Evolutionary conservation across 1,284 basidiomycete species (phyloP).

Genomic region (Apiotrichum mycotoxinovorans): DNA sequence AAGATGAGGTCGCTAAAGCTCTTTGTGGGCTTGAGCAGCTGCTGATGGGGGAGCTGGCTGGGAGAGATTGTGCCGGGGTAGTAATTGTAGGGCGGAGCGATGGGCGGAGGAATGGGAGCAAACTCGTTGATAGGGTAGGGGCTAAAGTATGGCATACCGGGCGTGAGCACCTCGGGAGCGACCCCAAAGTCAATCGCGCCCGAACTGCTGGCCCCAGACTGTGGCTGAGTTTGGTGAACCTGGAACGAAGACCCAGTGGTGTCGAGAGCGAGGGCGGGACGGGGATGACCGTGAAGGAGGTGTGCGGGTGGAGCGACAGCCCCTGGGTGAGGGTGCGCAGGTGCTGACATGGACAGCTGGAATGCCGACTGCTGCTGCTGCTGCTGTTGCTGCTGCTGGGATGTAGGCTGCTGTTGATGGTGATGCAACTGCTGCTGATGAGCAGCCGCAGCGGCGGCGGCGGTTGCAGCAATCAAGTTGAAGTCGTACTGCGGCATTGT

Average conservation of each 20-base stretch:
- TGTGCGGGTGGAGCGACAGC: not conserved
- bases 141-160: slow-evolving; percentile 16
- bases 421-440: not conserved
- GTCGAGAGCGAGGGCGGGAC: slow-evolving; percentile 28
- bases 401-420: not conserved
- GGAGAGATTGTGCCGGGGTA: slow-evolving; percentile 39
- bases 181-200: slow-evolving; percentile 14
- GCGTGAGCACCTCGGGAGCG: slow-evolving; percentile 13
- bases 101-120: not conserved
- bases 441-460: not conserved
- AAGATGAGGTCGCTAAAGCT: slow-evolving; percentile 37
- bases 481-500: slow-evolving; percentile 5
- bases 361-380: not conserved
- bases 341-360: not conserved
- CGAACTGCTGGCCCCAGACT: slow-evolving; percentile 21
- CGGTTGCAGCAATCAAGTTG: not conserved
- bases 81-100: slow-evolving; percentile 4
- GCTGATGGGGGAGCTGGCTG: slow-evolving; percentile 30
- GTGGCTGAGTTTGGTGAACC: slow-evolving; percentile 17
- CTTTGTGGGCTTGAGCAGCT: slow-evolving; percentile 33
- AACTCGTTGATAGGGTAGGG: slow-evolving; percentile 5
- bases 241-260: slow-evolving; percentile 19
- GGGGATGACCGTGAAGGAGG: not conserved
- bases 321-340: not conserved
- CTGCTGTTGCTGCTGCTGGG: not conserved